Evolutionary conservation across 2,329 filamentous ascomycete species (phyloP).

Genomic region (Fusarium scirpi): DNA sequence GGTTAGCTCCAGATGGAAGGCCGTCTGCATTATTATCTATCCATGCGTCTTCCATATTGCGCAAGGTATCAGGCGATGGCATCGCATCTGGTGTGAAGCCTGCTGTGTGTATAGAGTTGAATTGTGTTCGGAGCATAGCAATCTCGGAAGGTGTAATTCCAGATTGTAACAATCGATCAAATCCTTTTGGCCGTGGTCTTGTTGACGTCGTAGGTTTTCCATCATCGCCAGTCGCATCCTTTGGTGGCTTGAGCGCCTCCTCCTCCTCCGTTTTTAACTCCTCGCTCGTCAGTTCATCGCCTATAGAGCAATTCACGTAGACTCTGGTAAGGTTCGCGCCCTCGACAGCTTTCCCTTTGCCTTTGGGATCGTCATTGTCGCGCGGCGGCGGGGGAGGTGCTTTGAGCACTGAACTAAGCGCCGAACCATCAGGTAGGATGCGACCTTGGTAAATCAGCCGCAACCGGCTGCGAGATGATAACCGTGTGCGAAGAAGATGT

Average conservation of each 20-base stretch:
- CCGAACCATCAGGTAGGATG: conserved; percentile 79
- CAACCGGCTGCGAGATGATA: conserved; percentile 77
- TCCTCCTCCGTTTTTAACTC: conserved; percentile 78
- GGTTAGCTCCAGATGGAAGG: conserved; percentile 54
- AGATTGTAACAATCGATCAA: conserved; percentile 84
- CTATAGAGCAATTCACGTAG: conserved; percentile 95
- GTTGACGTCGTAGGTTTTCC: conserved; percentile 44
- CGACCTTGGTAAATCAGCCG: conserved; percentile 92
- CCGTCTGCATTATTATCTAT: conserved; percentile 75
- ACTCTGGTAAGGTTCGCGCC: conserved; percentile 68
- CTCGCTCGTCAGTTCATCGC: conserved; percentile 73
- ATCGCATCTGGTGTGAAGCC: conserved; percentile 90
- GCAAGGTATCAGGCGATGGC: conserved; percentile 81
- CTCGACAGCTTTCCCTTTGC: conserved; percentile 72
- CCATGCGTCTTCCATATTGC: conserved; percentile 88
- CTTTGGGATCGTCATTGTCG: conserved; percentile 45
- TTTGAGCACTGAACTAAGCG: conserved; percentile 76
- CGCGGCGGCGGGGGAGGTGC: conserved; percentile 68
- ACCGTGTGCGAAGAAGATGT: conserved; percentile 79
- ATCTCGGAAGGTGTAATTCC: conserved; percentile 89
- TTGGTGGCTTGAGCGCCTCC: conserved; percentile 54
- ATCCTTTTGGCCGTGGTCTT: conserved; percentile 71
- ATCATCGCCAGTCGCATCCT: conserved; percentile 63
- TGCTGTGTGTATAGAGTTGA: conserved; percentile 83
- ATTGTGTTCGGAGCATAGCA: conserved; percentile 86